These are phyloP conservation scores for Fusarium sambucinum DNA, from an alignment of 2,329 filamentous ascomycete genomes.

Conservation along the genomic window DNA sequence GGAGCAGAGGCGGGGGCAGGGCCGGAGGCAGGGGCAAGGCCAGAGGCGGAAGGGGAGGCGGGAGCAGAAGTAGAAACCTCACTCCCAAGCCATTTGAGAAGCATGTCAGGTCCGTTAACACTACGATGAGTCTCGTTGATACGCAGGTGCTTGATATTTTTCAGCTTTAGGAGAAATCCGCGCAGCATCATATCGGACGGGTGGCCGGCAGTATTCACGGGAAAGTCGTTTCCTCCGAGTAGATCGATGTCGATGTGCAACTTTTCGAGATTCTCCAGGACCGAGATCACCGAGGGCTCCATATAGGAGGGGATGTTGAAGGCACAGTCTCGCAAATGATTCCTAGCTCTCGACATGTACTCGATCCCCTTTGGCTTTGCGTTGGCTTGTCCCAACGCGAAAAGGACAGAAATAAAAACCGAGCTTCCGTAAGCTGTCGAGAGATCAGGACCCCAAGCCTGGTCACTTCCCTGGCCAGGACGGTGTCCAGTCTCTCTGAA, in stretches of 20 bases:
- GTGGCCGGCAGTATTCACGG: constrained; percentile 6
- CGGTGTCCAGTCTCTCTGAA: constrained; percentile 51
- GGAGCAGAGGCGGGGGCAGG: not conserved
- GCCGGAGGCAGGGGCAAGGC: no score
- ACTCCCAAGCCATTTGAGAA: constrained; percentile 57
- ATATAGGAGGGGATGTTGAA: constrained; percentile 61
- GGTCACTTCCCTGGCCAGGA: constrained; percentile 20
- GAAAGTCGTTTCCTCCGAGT: constrained; percentile 19
- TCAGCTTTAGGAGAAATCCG: constrained; percentile 43
- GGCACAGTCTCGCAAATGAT: constrained; percentile 55
- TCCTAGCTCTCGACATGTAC: constrained; percentile 55
- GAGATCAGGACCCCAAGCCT: constrained; percentile 4
- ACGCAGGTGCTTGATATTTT: constrained; percentile 64
- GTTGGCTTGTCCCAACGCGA: constrained; percentile 57
- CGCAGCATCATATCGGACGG: constrained; percentile 36
- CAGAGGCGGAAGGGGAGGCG: no score
- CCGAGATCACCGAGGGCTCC: constrained; percentile 52
- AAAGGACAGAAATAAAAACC: constrained; percentile 57
- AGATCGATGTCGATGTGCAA: constrained; percentile 54
- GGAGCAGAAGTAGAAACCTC: constrained; percentile 3
- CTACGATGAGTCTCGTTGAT: constrained; percentile 56
- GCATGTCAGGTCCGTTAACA: constrained; percentile 29
- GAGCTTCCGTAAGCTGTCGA: constrained; percentile 47
- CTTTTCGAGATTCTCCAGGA: constrained; percentile 60
- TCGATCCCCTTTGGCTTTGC: constrained; percentile 60